Percentiles rank a stretch among this genome's conserved stretches.
phyloP scores from a whole-genome alignment of 148 eudicot species.

The Simmondsia chinensis region DNA sequence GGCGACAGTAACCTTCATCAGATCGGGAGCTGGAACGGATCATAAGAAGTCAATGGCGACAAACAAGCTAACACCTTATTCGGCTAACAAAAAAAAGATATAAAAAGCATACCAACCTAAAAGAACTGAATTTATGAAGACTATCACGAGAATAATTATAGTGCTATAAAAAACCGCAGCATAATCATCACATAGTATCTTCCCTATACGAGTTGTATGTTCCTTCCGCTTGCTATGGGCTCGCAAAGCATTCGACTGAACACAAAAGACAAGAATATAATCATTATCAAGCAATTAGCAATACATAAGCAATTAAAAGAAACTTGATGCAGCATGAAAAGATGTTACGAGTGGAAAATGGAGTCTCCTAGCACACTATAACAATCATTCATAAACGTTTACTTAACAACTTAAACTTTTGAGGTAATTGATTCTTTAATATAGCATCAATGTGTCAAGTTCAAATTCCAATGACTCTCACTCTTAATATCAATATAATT shows the following conservation, averaged over 20 bases:
- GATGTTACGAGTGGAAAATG: too few relatives aligned
- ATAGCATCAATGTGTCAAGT: too few relatives aligned
- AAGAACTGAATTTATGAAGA: slow-evolving; percentile 77
- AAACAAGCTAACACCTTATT: slow-evolving; percentile 5
- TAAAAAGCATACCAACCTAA: slow-evolving; percentile 44
- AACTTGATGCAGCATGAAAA: slow-evolving; percentile 3
- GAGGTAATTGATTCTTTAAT: too few relatives aligned
- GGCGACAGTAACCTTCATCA: slow-evolving; percentile 65
- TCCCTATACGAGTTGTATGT: slow-evolving; percentile 32
- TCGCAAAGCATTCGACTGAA: slow-evolving; percentile 69
- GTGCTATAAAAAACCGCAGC: slow-evolving; percentile 61
- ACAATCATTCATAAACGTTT: too few relatives aligned
- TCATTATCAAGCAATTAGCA: slow-evolving; percentile 5
- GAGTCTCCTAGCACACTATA: neutral
- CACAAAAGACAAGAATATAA: slow-evolving; percentile 11
- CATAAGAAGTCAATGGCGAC: slow-evolving; percentile 12
- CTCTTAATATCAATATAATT: too few relatives aligned
- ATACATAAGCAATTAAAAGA: too few relatives aligned
- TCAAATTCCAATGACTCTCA: too few relatives aligned
- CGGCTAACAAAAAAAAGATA: neutral
- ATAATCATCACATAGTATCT: slow-evolving; percentile 39
- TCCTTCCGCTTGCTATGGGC: slow-evolving; percentile 39
- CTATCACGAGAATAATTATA: slow-evolving; percentile 30
- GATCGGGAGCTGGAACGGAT: slow-evolving; percentile 45
- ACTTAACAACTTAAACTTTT: too few relatives aligned